Conservation (phyloP, 805 yeast genomes). For the Monosporozyma aquatica region DNA sequence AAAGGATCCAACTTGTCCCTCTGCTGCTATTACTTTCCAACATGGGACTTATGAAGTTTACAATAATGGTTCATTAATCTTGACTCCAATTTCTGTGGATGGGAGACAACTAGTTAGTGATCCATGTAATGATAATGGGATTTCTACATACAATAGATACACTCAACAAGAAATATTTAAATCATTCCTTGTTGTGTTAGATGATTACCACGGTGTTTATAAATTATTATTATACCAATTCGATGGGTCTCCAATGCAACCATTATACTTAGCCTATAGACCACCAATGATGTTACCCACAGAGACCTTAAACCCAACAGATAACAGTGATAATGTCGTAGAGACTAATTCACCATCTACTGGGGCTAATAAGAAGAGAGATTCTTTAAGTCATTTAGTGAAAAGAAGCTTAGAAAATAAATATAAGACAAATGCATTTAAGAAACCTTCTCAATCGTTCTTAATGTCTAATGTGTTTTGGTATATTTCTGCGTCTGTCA, state of each 20-base stretch:
- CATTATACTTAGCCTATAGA: slow-evolving; percentile 80
- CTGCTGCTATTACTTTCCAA: slow-evolving; percentile 75
- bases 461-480: slow-evolving; percentile 14
- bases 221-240: slow-evolving; percentile 63
- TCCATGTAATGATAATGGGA: slow-evolving; percentile 65
- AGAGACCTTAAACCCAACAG: slow-evolving; percentile 77
- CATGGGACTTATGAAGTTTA: slow-evolving; percentile 72
- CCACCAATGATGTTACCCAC: slow-evolving; percentile 98
- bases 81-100: slow-evolving; percentile 75
- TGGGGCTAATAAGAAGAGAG: slow-evolving; percentile 16
- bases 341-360: slow-evolving; percentile 17
- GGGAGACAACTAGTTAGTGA: slow-evolving; percentile 86
- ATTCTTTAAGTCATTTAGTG: slow-evolving; percentile 37
- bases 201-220: slow-evolving; percentile 77
- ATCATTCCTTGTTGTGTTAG: slow-evolving; percentile 51
- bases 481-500: slow-evolving; percentile 21
- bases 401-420: slow-evolving; percentile 73
- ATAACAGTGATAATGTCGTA: slow-evolving; percentile 15
- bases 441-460: slow-evolving; percentile 7
- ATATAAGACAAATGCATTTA: slow-evolving; percentile 60
- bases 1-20: slow-evolving; percentile 68
- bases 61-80: slow-evolving; percentile 55
- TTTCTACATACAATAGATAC: slow-evolving; percentile 63
- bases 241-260: slow-evolving; percentile 76
- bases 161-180: slow-evolving; percentile 54